phyloP scores from a whole-genome alignment of 1,284 basidiomycete genomes.

The Leccinum angustisporum region DNA sequence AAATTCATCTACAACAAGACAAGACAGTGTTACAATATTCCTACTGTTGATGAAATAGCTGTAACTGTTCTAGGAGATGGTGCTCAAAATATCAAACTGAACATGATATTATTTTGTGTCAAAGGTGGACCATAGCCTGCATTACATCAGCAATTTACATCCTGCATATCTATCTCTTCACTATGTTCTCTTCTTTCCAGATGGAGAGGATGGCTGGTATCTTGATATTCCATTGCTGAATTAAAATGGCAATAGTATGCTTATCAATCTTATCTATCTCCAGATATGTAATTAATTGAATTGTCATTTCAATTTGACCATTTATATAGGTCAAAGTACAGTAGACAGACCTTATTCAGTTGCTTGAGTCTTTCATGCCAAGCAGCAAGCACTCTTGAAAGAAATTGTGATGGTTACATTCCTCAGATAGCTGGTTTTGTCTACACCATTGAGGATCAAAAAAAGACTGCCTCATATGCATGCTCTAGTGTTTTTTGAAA shows the following conservation, averaged over 20 bases:
- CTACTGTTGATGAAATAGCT: too few relatives aligned
- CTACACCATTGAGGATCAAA: background rate
- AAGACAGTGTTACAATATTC: too few relatives aligned
- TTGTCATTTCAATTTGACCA: slow-evolving; percentile 1
- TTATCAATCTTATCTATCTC: background rate
- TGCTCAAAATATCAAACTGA: too few relatives aligned
- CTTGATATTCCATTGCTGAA: slow-evolving; percentile 20
- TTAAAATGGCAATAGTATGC: background rate
- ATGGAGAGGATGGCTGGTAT: slow-evolving; percentile 43
- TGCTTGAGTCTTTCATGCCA: background rate
- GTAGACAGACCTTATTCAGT: background rate
- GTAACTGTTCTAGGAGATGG: too few relatives aligned
- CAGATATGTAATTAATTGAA: background rate
- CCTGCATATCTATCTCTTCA: slow-evolving; percentile 38
- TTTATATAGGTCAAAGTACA: slow-evolving; percentile 11
- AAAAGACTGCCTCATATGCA: background rate
- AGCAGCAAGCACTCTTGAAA: background rate
- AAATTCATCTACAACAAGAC: too few relatives aligned
- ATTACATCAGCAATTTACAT: slow-evolving; percentile 24
- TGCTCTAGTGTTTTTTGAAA: slow-evolving; percentile 1
- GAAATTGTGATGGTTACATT: too few relatives aligned
- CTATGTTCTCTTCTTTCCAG: slow-evolving; percentile 44
- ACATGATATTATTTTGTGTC: too few relatives aligned
- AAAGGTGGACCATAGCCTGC: background rate
- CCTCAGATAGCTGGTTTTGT: too few relatives aligned